Percentiles rank a stretch among this genome's conserved stretches.
Evolutionary conservation across 1,284 basidiomycete species (phyloP).

Genomic region (Marasmius oreades): DNA sequence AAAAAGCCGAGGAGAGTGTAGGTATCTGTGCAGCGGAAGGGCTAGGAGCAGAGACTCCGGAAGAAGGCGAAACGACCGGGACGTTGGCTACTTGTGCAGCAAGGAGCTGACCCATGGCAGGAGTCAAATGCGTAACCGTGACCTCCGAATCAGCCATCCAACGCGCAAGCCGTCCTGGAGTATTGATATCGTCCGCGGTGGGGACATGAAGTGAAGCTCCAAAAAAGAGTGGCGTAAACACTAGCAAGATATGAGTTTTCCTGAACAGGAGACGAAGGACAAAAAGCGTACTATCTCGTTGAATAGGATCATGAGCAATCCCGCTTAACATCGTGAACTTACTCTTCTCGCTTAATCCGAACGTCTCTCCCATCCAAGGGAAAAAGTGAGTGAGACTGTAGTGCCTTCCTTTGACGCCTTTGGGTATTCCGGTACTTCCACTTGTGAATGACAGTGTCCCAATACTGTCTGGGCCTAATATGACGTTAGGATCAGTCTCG

Average conservation of each 20-base stretch:
- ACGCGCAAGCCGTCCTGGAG: conserved; percentile 93
- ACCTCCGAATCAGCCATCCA: conserved; percentile 96
- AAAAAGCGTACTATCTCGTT: conserved; percentile 85
- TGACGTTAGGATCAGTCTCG: conserved; percentile 74
- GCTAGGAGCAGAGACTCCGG: not conserved
- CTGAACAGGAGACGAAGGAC: not conserved
- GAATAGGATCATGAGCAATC: conserved; percentile 99
- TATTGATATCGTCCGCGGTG: conserved; percentile 96
- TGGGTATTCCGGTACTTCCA: conserved; percentile 97
- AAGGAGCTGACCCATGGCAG: conserved; percentile 98
- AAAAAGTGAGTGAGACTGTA: conserved; percentile 99
- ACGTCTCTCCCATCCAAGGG: conserved; percentile 97
- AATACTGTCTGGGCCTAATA: conserved; percentile 91
- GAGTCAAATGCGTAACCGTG: conserved; percentile 95
- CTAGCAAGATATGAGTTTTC: conserved; percentile 35
- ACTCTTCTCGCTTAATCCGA: conserved; percentile 72
- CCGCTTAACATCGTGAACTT: conserved; percentile 99
- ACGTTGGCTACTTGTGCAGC: conserved; percentile 87
- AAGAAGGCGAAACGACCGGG: no score
- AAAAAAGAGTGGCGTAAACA: conserved; percentile 98
- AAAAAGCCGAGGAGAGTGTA: conserved; percentile 89
- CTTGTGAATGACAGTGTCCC: conserved; percentile 97
- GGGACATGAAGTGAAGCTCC: conserved; percentile 96
- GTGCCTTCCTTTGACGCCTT: conserved; percentile 95
- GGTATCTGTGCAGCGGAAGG: conserved; percentile 60